Base-by-base conservation (phyloP, 805 yeast species). In the Wickerhamomyces canadensis region DNA sequence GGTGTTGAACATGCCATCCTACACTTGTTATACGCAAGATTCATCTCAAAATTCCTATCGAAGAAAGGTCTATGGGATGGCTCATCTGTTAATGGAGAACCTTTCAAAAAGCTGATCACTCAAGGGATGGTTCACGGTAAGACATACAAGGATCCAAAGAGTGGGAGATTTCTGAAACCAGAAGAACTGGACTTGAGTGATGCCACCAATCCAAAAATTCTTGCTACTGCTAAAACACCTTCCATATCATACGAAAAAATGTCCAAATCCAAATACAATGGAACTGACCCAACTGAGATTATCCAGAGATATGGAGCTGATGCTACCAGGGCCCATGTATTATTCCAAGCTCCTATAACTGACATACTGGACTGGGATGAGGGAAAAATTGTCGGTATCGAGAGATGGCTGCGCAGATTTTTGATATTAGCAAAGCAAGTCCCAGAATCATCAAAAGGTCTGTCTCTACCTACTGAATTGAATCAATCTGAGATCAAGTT, bases 121-220 rank as follows among this genome's bases (percentile, higher is more conserved):
- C 98, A 91, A 58, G 98, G 98, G 14, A 93, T 93, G 98, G 98
- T 93, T 4, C 96, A 91, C 43, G 98, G 97, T 3, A 78, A 76
- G 52, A 93, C 98, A 0, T 84, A 57, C 48, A 65, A 68, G 7
- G 81, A 89, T 46, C 93, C 96, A 4, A 60, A 57, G 1, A 80
- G 72, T 22, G 93, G 91, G 0, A 63, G 79, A 39, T 91, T 83
- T 57, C 64, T 93, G 46, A 85, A 78, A 49, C 91, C 94, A 0
- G 78, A 80, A 1, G 97, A 93, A 49, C 56, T 85, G 11, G 80
- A 73, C 27, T 28, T 58, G 4, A 38, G 64, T 0, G 62, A 66
- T 35, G 59, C 70, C 0, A 49, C 45, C 0, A 58, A 57, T 3
- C 80, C 82, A 2, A 47, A 58, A 4, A 67, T 84, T 8, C 68